phyloP scores from a whole-genome alignment of 306 rosid species.

The Vigna unguiculata region DNA sequence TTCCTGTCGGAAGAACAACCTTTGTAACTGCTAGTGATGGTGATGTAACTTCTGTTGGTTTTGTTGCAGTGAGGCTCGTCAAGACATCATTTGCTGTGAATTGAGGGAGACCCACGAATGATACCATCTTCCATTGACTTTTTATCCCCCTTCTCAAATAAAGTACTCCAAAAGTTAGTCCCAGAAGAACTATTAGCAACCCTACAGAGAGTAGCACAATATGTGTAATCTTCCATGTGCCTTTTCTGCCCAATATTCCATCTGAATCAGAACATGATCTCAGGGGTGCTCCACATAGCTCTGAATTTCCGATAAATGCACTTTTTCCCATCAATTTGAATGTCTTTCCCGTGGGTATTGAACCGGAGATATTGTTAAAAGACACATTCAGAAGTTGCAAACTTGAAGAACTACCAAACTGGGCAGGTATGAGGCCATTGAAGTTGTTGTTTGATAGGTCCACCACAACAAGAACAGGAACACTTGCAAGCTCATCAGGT shows the following conservation, averaged over 20 bases:
- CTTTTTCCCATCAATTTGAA: slow-evolving; percentile 66
- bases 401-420: slow-evolving; percentile 70
- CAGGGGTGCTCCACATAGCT: slow-evolving; percentile 90
- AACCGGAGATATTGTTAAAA: slow-evolving; percentile 83
- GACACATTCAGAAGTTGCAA: slow-evolving; percentile 84
- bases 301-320: slow-evolving; percentile 79
- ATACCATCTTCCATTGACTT: slow-evolving; percentile 86
- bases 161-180: slow-evolving; percentile 56
- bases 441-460: slow-evolving; percentile 77
- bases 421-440: slow-evolving; percentile 73
- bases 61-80: slow-evolving; percentile 65
- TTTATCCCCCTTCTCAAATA: slow-evolving; percentile 54
- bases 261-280: slow-evolving; percentile 65
- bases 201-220: slow-evolving; percentile 66
- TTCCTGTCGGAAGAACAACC: slow-evolving; percentile 92
- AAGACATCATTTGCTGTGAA: slow-evolving; percentile 83
- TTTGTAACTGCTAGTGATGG: slow-evolving; percentile 60
- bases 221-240: slow-evolving; percentile 58
- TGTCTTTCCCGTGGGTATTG: slow-evolving; percentile 66
- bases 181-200: slow-evolving; percentile 56
- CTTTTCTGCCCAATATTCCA: slow-evolving; percentile 65
- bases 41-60: slow-evolving; percentile 56
- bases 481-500: slow-evolving; percentile 76
- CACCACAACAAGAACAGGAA: slow-evolving; percentile 63
- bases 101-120: slow-evolving; percentile 81